phyloP scores from a whole-genome alignment of 225 moss, liverwort and hornwort genomes.

The Climacium dendroides region DNA sequence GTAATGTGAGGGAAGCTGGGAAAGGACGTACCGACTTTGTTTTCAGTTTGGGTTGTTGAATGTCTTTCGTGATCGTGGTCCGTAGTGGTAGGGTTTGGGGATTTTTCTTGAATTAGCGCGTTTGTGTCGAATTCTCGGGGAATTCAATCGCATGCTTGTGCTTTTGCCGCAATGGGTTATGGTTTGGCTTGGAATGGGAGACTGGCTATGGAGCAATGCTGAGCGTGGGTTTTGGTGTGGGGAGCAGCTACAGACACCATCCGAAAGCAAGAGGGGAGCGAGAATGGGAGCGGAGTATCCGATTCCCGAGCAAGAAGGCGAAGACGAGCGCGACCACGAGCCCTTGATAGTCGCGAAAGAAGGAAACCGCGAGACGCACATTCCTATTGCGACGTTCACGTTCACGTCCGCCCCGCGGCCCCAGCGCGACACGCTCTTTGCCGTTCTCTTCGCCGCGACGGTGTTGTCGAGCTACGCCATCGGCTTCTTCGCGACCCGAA shows the following conservation, averaged over 20 bases:
- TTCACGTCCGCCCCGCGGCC: slow-evolving; percentile 3
- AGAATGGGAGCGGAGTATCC: slow-evolving; percentile 14
- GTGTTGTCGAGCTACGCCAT: slow-evolving; percentile 14
- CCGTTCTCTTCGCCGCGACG: background rate
- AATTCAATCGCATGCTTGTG: background rate
- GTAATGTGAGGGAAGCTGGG: background rate
- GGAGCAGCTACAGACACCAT: background rate
- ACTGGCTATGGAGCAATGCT: background rate
- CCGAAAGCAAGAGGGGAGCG: background rate
- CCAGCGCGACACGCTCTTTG: slow-evolving; percentile 8
- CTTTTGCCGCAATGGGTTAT: background rate
- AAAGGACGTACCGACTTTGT: background rate
- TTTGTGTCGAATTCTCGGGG: background rate
- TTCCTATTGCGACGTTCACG: background rate
- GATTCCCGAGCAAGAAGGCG: background rate
- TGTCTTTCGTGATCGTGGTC: background rate
- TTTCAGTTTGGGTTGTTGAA: background rate
- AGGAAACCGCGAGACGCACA: background rate
- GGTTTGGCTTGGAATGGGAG: background rate
- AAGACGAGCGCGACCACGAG: background rate
- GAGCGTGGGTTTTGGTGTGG: background rate
- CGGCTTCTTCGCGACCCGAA: slow-evolving; percentile 1
- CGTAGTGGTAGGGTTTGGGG: background rate
- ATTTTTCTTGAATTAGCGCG: background rate
- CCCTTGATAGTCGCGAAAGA: background rate